Conservation (phyloP, 768 basidiomycete genomes). For the Mycena albidolilacea region DNA sequence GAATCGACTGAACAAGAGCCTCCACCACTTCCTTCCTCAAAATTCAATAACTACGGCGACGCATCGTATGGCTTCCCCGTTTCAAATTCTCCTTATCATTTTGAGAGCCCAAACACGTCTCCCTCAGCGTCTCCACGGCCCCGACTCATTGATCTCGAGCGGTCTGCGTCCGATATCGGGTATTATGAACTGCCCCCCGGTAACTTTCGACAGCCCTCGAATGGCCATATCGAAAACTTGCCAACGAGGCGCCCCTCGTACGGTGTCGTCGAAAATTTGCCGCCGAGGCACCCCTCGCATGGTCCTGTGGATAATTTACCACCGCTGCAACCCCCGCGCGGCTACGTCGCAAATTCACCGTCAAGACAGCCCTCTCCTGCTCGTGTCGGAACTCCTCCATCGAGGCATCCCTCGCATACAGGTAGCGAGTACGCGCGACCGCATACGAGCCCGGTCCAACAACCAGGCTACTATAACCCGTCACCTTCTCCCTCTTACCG, state of each 20-base stretch:
- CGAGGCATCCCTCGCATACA: slow-evolving; percentile 26
- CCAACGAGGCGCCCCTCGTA: slow-evolving; percentile 2
- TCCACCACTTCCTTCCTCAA: slow-evolving; percentile 24
- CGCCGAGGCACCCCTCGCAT: neutral
- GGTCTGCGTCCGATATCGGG: slow-evolving; percentile 23
- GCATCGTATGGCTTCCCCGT: slow-evolving; percentile 1
- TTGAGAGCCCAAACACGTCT: slow-evolving; percentile 26
- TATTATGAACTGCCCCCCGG: slow-evolving; percentile 23
- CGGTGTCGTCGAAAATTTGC: neutral
- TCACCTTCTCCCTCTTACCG: slow-evolving; percentile 7
- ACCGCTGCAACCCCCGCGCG: neutral
- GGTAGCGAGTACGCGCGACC: slow-evolving; percentile 28
- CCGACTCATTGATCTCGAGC: slow-evolving; percentile 12
- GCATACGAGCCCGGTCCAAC: slow-evolving; percentile 21
- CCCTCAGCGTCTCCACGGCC: slow-evolving; percentile 28
- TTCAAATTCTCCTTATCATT: slow-evolving; percentile 16
- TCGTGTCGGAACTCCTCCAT: slow-evolving; percentile 1
- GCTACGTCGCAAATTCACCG: neutral
- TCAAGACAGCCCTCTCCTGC: neutral
- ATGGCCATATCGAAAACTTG: slow-evolving; percentile 27
- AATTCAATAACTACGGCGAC: slow-evolving; percentile 27
- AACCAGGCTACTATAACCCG: slow-evolving; percentile 18
- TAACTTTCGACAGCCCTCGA: slow-evolving; percentile 14
- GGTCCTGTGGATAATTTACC: neutral
- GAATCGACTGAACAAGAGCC: slow-evolving; percentile 21